Percentiles rank a stretch among this genome's conserved stretches.
phyloP scores from a whole-genome alignment of 2,329 filamentous ascomycete genomes.

The Magnaporthales sp. region DNA sequence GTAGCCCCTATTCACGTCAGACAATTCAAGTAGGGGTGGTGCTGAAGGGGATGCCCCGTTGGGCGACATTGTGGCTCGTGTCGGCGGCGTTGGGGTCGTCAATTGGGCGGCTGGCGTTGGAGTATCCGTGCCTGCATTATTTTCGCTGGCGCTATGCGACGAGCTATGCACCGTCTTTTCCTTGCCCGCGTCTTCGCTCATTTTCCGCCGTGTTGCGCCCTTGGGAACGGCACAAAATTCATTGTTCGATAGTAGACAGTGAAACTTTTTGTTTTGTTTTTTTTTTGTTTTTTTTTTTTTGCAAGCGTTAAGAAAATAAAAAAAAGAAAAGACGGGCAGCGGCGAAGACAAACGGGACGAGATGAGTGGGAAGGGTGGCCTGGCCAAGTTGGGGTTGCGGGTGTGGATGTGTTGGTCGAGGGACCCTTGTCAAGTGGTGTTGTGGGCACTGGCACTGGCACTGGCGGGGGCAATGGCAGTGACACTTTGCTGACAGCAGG shows the following conservation, averaged over 20 bases:
- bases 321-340: background rate
- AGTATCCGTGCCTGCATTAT: constrained; percentile 2
- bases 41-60: background rate
- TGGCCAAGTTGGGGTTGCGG: background rate
- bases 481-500: background rate
- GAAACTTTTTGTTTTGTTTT: background rate
- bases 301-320: background rate
- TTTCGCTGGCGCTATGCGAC: background rate
- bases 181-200: background rate
- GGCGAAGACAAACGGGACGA: background rate
- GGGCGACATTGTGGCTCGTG: constrained; percentile 2
- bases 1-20: constrained; percentile 2
- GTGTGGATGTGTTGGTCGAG: background rate
- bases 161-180: background rate
- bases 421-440: background rate
- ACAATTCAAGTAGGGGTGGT: background rate
- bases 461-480: background rate
- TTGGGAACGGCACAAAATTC: background rate
- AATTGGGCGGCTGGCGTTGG: constrained; percentile 1
- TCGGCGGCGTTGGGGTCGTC: background rate
- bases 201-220: background rate
- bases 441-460: background rate
- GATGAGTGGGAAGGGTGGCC: background rate
- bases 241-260: background rate
- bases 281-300: background rate